Base-by-base conservation (phyloP, 768 basidiomycete species). In the Hygrocybe punicea region DNA sequence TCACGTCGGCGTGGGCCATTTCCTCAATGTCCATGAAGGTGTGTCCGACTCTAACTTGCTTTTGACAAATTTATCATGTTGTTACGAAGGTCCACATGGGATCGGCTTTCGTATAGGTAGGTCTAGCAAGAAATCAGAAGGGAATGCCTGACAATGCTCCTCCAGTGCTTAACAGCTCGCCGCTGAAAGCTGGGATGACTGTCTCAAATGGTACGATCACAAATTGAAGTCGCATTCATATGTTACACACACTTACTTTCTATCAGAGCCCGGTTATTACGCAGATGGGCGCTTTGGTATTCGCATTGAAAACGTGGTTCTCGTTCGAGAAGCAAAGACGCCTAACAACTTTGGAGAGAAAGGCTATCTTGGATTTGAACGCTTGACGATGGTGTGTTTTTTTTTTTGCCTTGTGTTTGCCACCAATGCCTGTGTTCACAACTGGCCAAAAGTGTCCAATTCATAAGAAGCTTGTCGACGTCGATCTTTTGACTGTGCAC, bases 1-100 rank as follows among this genome's bases (percentile, higher is more conserved):
- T 99, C 34, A n/a, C n/a, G n/a, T n/a, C n/a, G n/a, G n/a, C n/a
- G n/a, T n/a, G n/a, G 96, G 96, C 0, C 87, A 91, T 62, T 98
- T 89, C 75, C 73, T 98, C 53, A 97, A 97, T 59, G 95, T 98
- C 0, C 95, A 98, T 64, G 94, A 98, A 79, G 88, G 87, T 68
- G 51, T 34, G 53, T 39, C 23, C 24, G 8, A 39, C 9, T 6
- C 11, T 19, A 13, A 33, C 13, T 44, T 49, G 11, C n/a, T 4
- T 23, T 1, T 29, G 14, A 2, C 25, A 5, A n/a, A 8, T 4
- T 14, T n/a, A 21, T 11, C 45, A 14, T 29, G 5, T 10, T 53
- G 51, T n/a, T 23, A 6, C 51, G 39, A 50, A 78, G 81, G 83
- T 2, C 84, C 84, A 2, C 84, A 87, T 34, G 84, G 84, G 6